Base-by-base conservation (phyloP, 129 eudicot species). In the Centaurea solstitialis region DNA sequence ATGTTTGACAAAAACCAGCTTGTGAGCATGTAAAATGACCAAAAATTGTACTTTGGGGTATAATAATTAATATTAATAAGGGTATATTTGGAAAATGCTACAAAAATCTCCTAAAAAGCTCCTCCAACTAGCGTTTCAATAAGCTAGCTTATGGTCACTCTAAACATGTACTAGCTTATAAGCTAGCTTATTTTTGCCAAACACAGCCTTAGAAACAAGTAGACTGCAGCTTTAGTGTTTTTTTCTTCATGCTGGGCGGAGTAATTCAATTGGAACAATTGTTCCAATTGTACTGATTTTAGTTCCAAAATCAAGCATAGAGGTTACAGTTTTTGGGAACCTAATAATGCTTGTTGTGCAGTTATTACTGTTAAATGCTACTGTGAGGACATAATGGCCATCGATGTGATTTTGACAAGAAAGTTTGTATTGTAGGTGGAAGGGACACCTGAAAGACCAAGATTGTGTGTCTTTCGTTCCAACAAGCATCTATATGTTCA, bases 391-490 rank as follows among this genome's bases (percentile, higher is more conserved):
- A 64, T 3, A 4, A 2, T 70, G 7, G 24, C 41, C 9, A 6
- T 59, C 9, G 6, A 9, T 81, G 33, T 37, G 57, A 57, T 20
- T 70, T 40, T 33, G 43, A 70, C 68, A 28, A 26, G 21, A 53
- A 21, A 17, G 38, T 76, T 3, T 39, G 18, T 28, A 47, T 45
- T 74, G 22, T 77, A 94, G 98, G 92, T 94, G 79, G 97, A 94
- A 87, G 98, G 98, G 68, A 94, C 98, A 76, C 83, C 97, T 3
- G 99, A 92, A 77, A 92, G 99, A 35, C 99, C 99, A 77, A 89
- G 99, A 84, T 40, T 95, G 64, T 86, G 93, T 33, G 99, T 95
- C 35, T 95, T 92, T 76, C 91, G 97, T 62, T 95, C 99, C 87
- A 95, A 92, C 90, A 95, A 95, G 87, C 99, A 95, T 83, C 30